Conservation (phyloP, 2,329 filamentous ascomycete species). For the Neoarthrinium moseri region DNA sequence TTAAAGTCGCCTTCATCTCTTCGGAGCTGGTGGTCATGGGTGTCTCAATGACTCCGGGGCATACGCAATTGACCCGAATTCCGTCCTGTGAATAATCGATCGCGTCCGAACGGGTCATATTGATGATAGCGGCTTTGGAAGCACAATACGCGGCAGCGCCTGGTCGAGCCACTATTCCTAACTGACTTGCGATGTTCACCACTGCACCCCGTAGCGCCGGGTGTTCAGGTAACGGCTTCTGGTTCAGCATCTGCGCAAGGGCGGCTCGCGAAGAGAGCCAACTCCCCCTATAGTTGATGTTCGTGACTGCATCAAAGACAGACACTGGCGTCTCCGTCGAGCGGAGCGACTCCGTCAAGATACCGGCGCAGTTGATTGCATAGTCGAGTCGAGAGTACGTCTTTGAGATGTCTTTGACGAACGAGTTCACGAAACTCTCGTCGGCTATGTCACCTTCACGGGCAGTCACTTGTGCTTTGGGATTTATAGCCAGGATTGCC, state of each 20-base stretch:
- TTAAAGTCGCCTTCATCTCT: constrained; percentile 37
- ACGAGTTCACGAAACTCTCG: constrained; percentile 38
- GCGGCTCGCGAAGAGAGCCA: constrained; percentile 46
- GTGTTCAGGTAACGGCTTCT: constrained; percentile 39
- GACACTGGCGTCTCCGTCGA: constrained; percentile 44
- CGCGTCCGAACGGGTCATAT: constrained; percentile 54
- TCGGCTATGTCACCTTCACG: constrained; percentile 46
- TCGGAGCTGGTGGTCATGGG: constrained; percentile 41
- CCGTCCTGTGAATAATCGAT: constrained; percentile 51
- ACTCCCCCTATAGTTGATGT: constrained; percentile 52
- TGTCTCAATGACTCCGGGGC: constrained; percentile 44
- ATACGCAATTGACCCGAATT: constrained; percentile 37
- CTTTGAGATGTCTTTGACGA: constrained; percentile 29
- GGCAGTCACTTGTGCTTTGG: constrained; percentile 30
- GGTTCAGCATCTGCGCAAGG: constrained; percentile 43
- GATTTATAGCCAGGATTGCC: constrained; percentile 30
- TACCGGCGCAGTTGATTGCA: constrained; percentile 54
- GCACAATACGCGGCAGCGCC: constrained; percentile 53
- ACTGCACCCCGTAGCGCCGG: constrained; percentile 43
- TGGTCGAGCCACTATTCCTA: constrained; percentile 48
- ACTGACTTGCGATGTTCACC: constrained; percentile 52
- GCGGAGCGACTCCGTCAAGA: constrained; percentile 40
- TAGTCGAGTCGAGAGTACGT: constrained; percentile 52
- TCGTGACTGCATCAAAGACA: constrained; percentile 52
- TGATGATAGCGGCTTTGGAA: constrained; percentile 58